These are phyloP conservation scores for Dissophora globulifera DNA, from an alignment of 192 early-diverging fungal species.

Conservation along the genomic window DNA sequence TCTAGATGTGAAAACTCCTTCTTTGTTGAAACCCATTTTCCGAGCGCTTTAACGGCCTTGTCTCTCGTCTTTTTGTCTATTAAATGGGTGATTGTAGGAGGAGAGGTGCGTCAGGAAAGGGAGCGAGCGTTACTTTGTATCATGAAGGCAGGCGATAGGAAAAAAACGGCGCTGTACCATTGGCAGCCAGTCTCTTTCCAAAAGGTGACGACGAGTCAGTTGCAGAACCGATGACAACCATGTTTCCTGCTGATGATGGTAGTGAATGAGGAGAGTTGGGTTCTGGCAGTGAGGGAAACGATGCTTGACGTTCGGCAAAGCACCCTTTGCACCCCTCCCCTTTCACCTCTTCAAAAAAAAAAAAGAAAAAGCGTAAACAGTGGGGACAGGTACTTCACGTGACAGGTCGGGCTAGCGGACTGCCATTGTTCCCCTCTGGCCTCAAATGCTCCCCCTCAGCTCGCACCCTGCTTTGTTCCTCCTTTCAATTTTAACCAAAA, in stretches of 20 bases:
- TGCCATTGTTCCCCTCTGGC: not conserved
- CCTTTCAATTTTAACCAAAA: slow-evolving; percentile 42
- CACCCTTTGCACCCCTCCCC: too few relatives aligned
- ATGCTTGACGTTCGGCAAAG: not conserved
- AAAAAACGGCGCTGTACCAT: slow-evolving; percentile 59
- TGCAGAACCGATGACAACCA: slow-evolving; percentile 46
- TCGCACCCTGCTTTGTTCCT: slow-evolving; percentile 5
- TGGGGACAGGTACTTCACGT: slow-evolving; percentile 3
- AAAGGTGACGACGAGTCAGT: slow-evolving; percentile 58
- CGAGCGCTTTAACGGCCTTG: slow-evolving; percentile 71
- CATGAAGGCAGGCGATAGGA: not conserved
- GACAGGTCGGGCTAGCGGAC: too few relatives aligned
- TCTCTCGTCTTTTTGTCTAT: slow-evolving; percentile 81
- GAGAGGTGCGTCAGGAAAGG: not conserved
- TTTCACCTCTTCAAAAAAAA: slow-evolving; percentile 26
- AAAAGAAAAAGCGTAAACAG: slow-evolving; percentile 24
- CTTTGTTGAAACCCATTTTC: slow-evolving; percentile 64
- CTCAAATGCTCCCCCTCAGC: not conserved
- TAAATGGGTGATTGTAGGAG: not conserved
- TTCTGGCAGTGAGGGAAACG: not conserved
- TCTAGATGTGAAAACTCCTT: slow-evolving; percentile 68
- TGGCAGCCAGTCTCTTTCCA: slow-evolving; percentile 75
- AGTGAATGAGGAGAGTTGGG: too few relatives aligned
- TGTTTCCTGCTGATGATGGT: not conserved
- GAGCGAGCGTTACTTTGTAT: not conserved